Percentiles rank a stretch among this genome's conserved stretches.
Evolutionary conservation across 345 rosid genomes (phyloP).

Genomic region (Eutrema heterophyllum): DNA sequence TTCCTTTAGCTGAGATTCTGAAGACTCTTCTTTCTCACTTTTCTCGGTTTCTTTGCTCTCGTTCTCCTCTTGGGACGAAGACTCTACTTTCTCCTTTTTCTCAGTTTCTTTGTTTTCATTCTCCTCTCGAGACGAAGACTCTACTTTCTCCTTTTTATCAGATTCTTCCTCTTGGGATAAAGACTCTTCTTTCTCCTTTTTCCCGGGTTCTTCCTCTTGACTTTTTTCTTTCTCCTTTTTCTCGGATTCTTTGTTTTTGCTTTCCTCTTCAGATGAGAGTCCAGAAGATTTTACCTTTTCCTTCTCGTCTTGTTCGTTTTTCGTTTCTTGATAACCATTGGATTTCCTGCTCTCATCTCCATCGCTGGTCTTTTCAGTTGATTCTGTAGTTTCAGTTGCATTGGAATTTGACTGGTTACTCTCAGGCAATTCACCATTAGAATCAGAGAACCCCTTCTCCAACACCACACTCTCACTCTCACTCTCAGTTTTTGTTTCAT

Average conservation of each 20-base stretch:
- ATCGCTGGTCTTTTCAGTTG: constrained; percentile 3
- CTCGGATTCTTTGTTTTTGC: constrained; percentile 11
- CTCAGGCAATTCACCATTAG: constrained; percentile 43
- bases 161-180: constrained; percentile 12
- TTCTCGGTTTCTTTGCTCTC: constrained; percentile 11
- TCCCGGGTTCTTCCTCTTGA: constrained; percentile 24
- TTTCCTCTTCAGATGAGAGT: constrained; percentile 16
- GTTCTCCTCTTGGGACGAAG: background rate
- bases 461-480: constrained; percentile 32
- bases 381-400: constrained; percentile 26
- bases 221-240: constrained; percentile 23
- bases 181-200: constrained; percentile 17
- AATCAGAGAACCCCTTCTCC: constrained; percentile 36
- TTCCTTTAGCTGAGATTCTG: constrained; percentile 14
- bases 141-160: constrained; percentile 19
- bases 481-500: constrained; percentile 21
- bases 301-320: constrained; percentile 21
- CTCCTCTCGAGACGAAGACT: background rate
- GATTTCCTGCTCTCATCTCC: constrained; percentile 6
- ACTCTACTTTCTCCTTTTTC: background rate
- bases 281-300: constrained; percentile 6
- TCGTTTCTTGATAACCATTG: constrained; percentile 20
- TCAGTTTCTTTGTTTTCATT: background rate
- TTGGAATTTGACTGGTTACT: constrained; percentile 32
- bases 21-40: constrained; percentile 28